Conservation (phyloP, 345 rosid genomes). For the Nephelium lappaceum region DNA sequence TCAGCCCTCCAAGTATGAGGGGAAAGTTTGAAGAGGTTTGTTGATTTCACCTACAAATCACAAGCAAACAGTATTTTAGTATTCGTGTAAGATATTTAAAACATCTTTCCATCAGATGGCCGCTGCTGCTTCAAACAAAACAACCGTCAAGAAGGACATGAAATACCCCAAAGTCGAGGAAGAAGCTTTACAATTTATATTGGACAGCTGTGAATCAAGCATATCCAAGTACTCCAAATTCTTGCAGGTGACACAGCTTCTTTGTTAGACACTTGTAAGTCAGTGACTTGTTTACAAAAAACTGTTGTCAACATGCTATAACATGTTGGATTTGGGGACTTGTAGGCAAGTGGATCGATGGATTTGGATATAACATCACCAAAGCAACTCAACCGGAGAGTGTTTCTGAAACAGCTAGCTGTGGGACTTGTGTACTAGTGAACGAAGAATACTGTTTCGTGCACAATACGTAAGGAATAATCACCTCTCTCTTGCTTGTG, state of each 20-base stretch:
- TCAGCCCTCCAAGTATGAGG: constrained; percentile 87
- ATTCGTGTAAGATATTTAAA: constrained; percentile 11
- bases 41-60: constrained; percentile 12
- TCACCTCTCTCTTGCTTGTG: background rate
- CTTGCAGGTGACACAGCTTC: constrained; percentile 63
- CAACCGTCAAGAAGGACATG: constrained; percentile 53
- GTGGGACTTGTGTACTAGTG: constrained; percentile 87
- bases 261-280: background rate
- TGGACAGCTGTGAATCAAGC: constrained; percentile 83
- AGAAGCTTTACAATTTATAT: constrained; percentile 68
- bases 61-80: background rate
- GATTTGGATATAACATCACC: constrained; percentile 96
- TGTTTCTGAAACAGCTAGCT: constrained; percentile 91
- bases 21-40: constrained; percentile 79
- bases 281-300: background rate
- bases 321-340: background rate
- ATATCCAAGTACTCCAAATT: constrained; percentile 83
- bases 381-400: constrained; percentile 79
- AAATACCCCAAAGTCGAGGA: constrained; percentile 79
- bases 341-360: constrained; percentile 88
- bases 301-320: background rate
- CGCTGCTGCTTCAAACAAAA: constrained; percentile 83
- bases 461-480: constrained; percentile 76
- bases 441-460: constrained; percentile 82
- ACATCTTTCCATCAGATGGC: constrained; percentile 64